Evolutionary conservation across 2,329 filamentous ascomycete genomes (phyloP).

Genomic region (Aspergillus uvarum): DNA sequence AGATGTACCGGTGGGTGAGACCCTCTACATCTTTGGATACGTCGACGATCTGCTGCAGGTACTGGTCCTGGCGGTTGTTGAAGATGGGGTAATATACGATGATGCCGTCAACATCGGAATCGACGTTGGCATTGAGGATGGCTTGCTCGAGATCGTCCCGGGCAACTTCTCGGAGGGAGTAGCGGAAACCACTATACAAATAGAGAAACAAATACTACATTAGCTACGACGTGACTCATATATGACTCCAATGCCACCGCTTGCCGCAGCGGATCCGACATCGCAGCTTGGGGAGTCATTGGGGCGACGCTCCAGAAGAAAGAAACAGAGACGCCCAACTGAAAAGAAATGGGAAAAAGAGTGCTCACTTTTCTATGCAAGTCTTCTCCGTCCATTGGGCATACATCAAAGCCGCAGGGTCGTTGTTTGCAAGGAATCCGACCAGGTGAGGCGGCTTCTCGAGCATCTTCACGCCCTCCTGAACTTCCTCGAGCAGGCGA

Average conservation of each 20-base stretch:
- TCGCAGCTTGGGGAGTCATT: conserved; percentile 13
- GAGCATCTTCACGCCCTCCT: conserved; percentile 70
- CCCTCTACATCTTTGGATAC: conserved; percentile 94
- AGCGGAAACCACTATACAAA: conserved; percentile 75
- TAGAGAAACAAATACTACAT: conserved; percentile 13
- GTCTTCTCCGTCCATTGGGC: conserved; percentile 98
- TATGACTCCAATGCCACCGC: neutral
- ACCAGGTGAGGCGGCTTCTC: conserved; percentile 75
- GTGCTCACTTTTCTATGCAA: conserved; percentile 84
- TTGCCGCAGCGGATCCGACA: conserved; percentile 10
- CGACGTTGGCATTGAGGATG: conserved; percentile 79
- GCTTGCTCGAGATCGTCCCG: conserved; percentile 89
- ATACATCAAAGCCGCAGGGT: conserved; percentile 88
- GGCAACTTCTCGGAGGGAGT: conserved; percentile 77
- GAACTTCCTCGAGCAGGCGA: conserved; percentile 73
- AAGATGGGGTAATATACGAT: conserved; percentile 99
- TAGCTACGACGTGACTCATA: conserved; percentile 20
- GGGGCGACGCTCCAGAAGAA: conserved; percentile 13
- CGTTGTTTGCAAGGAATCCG: conserved; percentile 87
- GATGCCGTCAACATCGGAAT: conserved; percentile 76
- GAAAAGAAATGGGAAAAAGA: conserved; percentile 14
- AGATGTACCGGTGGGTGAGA: conserved; percentile 87
- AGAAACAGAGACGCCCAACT: conserved; percentile 16
- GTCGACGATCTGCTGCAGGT: conserved; percentile 91
- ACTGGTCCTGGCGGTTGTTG: conserved; percentile 83